Base-by-base conservation (phyloP, 306 rosid species). In the Prunus mume region DNA sequence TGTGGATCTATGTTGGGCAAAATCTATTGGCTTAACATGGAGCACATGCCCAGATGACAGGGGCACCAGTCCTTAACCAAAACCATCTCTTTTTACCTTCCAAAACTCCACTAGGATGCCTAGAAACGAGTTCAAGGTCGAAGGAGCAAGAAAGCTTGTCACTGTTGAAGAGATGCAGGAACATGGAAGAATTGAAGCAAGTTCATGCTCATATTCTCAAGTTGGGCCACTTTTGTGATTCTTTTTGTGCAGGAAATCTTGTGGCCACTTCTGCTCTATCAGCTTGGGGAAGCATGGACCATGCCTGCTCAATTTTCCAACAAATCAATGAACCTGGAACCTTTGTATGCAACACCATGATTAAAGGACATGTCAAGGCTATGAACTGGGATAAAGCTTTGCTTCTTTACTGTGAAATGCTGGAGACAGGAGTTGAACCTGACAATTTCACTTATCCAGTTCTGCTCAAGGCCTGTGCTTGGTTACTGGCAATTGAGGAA, bases 221-320 rank as follows among this genome's bases (percentile, higher is more conserved):
- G 76, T 75, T 82, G 27, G 97, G 97, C 13, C 57, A 88, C 67
- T 83, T 87, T 19, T 82, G 71, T 72, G 98, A 90, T 74, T 78
- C 92, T 73, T 90, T 86, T 52, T 83, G 86, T 70, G 87, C 87
- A 46, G 87, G 91, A 86, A 91, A 87, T 79, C 88, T 93, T 76
- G 80, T 91, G 75, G 88, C 91, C 52, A 80, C 93, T 73, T 87
- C 92, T 83, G 93, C 92, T 79, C 78, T 93, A 57, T 79, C 93
- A 17, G 80, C 88, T 56, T 93, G 98, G 98, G 91, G 90, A 3
- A 93, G 96, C 81, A 81, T 93, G 96, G 97, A 93, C 80, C 85
- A 90, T 78, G 93, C 98, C 69, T 91, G 97, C 83, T 90, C 93
- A 19, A 90, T 93, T 77, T 93, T 93, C 81, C 43, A 77, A 62